Base-by-base conservation (phyloP, 768 basidiomycete genomes). In the Suillus variegatus region DNA sequence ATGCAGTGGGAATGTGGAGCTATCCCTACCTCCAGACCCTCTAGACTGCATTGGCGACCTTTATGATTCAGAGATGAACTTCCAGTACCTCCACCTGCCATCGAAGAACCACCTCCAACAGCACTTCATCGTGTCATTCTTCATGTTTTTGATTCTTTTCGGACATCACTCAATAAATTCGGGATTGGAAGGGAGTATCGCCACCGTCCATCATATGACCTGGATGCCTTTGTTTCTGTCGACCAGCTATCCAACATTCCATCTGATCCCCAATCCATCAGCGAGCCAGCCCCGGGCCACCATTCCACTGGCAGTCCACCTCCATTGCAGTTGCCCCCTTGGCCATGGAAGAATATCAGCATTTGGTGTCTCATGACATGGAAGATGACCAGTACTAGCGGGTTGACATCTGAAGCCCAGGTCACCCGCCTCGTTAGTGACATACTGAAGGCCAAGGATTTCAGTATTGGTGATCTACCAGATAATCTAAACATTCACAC, bases 281-380 rank as follows among this genome's bases (percentile, higher is more conserved):
- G 14, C 8, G 22, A 51, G 40, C 40, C 40, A 40, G 40, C 40
- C 7, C 49, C 14, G 49, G 49, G 12, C 25, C 25, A 25, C 25
- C 25, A 25, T 25, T 25, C 25, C 2, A 25, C 25, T 25, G 25
- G 25, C 25, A 51, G 22, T 6, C 13, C 49, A 51, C 49, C 6
- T 2, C 40, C 40, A 40, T 51, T 13, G 22, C 49, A 51, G 25
- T 51, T 13, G 3, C 49, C 49, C 13, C 67, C 69, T 6, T 70
- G 69, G 69, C 69, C 67, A 9, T 70, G 67, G 65, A n/a, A 3
- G 25, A 70, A 68, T 49, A 70, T 70, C 63, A 47, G 47, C 0
- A 63, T 66, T 5, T 70, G 65, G 65, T 40, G 35, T 12, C 10
- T 70, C 0, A 68, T 70, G 65, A n/a, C 28, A 1, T 69, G 67